Conservation (phyloP, 177 flowering plant species). For the Vitis hybrid region DNA sequence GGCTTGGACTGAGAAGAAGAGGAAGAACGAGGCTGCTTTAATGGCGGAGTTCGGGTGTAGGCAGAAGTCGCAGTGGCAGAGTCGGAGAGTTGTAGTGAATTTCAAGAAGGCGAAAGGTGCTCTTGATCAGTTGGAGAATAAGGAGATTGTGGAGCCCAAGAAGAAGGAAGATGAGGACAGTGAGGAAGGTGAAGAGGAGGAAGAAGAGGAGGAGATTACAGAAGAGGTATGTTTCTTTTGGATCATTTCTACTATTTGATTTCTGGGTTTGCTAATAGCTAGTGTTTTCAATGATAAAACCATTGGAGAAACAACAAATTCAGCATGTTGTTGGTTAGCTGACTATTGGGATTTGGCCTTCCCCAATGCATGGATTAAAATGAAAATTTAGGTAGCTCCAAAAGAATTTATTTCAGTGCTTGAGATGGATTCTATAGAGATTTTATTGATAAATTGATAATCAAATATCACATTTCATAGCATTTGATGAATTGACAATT, state of each 20-base stretch:
- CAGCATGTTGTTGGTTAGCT: not conserved
- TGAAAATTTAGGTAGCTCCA: too few species aligned
- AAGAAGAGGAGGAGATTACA: slow-evolving; percentile 72
- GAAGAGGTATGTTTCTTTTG: slow-evolving; percentile 65
- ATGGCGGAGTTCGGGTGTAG: slow-evolving; percentile 73
- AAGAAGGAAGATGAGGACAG: slow-evolving; percentile 49
- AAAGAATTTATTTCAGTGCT: too few species aligned
- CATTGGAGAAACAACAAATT: not conserved
- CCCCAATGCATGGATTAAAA: too few species aligned
- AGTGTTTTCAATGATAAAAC: not conserved
- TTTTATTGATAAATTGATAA: too few species aligned
- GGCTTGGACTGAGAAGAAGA: slow-evolving; percentile 36
- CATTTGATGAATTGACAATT: too few species aligned
- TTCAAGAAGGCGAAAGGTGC: slow-evolving; percentile 73
- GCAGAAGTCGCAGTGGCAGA: slow-evolving; percentile 70
- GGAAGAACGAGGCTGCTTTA: slow-evolving; percentile 50
- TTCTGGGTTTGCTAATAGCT: not conserved
- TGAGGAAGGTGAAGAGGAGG: slow-evolving; percentile 43
- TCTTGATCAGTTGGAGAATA: slow-evolving; percentile 77
- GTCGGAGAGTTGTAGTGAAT: slow-evolving; percentile 51
- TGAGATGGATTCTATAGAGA: too few species aligned
- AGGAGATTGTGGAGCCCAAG: slow-evolving; percentile 51
- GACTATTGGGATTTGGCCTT: too few species aligned
- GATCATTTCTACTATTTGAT: slow-evolving; percentile 1
- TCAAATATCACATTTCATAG: too few species aligned